These are phyloP conservation scores for Symbiodinium pilosum DNA, from an alignment of 73 alveolate species.

Conservation along the genomic window DNA sequence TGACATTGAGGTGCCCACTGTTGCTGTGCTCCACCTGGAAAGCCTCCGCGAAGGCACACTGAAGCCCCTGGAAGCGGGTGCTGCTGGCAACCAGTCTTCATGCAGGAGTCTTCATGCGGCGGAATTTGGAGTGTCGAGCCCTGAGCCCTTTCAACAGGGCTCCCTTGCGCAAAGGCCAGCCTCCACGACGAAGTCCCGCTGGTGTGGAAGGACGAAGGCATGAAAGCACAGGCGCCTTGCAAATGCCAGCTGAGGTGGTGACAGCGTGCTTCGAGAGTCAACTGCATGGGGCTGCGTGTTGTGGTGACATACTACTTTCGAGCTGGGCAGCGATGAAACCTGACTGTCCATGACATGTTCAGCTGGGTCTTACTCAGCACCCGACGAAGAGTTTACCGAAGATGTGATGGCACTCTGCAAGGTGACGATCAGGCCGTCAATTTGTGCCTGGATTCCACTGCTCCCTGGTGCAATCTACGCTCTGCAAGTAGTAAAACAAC, in stretches of 20 bases:
- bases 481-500: too few species aligned
- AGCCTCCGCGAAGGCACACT: constrained; percentile 49
- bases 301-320: too few species aligned
- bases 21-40: neutral
- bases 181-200: constrained; percentile 26
- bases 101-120: too few species aligned
- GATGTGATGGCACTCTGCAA: constrained; percentile 22
- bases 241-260: neutral
- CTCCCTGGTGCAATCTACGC: too few species aligned
- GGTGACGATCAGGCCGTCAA: constrained; percentile 83
- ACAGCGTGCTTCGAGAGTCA: neutral
- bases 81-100: too few species aligned
- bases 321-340: too few species aligned
- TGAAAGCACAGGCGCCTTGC: constrained; percentile 58
- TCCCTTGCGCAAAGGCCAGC: too few species aligned
- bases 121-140: too few species aligned
- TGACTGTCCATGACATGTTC: too few species aligned
- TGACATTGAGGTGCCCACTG: too few species aligned
- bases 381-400: neutral
- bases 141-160: too few species aligned
- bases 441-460: neutral
- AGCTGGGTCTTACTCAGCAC: neutral
- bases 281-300: too few species aligned
- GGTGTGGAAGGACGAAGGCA: constrained; percentile 58
- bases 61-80: constrained; percentile 17